Conservation (phyloP, 2,329 filamentous ascomycete species). For the Didymella pomorum region DNA sequence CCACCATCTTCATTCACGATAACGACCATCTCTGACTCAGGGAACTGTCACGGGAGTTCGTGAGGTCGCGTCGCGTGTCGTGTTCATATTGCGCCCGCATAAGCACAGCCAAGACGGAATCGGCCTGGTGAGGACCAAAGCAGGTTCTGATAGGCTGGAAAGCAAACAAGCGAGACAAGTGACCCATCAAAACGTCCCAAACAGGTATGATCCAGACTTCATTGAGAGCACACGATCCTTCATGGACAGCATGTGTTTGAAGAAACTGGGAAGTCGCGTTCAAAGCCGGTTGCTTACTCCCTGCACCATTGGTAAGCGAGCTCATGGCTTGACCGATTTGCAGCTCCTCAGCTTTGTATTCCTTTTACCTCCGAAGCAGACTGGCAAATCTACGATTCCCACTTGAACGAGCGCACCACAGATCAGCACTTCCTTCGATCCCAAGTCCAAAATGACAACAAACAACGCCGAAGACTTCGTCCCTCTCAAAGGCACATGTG, state of each 20-base stretch:
- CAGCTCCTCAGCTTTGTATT: background rate
- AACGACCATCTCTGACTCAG: background rate
- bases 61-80: background rate
- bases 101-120: background rate
- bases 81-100: background rate
- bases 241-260: background rate
- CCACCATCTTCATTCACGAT: background rate
- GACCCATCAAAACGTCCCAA: background rate
- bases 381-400: background rate
- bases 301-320: background rate
- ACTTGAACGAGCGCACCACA: background rate
- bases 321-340: background rate
- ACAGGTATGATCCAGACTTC: background rate
- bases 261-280: background rate
- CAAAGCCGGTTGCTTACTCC: background rate
- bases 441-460: background rate
- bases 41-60: background rate
- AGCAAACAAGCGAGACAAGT: background rate
- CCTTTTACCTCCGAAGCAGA: background rate
- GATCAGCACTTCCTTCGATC: too few species aligned
- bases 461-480: background rate
- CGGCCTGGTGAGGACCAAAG: background rate
- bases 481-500: conserved; percentile 32
- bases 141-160: background rate
- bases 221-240: background rate